These are phyloP conservation scores for Penicillium malachiteum DNA, from an alignment of 495 filamentous ascomycete species.

Conservation along the genomic window DNA sequence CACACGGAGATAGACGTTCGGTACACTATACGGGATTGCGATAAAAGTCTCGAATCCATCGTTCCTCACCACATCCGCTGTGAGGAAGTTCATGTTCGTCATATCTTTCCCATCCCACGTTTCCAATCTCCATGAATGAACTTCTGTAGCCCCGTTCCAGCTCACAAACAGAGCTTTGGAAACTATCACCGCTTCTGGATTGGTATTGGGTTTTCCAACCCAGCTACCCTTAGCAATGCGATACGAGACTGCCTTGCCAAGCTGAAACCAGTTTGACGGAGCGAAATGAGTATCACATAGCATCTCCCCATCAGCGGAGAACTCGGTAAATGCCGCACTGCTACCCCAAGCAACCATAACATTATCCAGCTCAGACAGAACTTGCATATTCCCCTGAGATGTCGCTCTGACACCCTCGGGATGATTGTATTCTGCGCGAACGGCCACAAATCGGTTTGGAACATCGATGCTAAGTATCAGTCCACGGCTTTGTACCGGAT, in stretches of 20 bases:
- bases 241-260: slow-evolving; percentile 39
- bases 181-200: slow-evolving; percentile 25
- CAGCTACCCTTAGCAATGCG: slow-evolving; percentile 36
- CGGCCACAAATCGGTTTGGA: slow-evolving; percentile 12
- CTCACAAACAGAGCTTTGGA: slow-evolving; percentile 35
- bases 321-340: slow-evolving; percentile 56
- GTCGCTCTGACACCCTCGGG: slow-evolving; percentile 39
- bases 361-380: slow-evolving; percentile 48
- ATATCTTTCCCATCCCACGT: slow-evolving; percentile 25
- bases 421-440: slow-evolving; percentile 28
- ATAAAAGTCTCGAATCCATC: slow-evolving; percentile 25
- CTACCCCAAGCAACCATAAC: slow-evolving; percentile 59
- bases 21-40: slow-evolving; percentile 1
- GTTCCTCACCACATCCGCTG: slow-evolving; percentile 9
- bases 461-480: slow-evolving; percentile 30
- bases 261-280: slow-evolving; percentile 38
- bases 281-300: slow-evolving; percentile 46
- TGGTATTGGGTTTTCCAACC: slow-evolving; percentile 33
- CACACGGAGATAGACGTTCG: slow-evolving; percentile 16
- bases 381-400: slow-evolving; percentile 59
- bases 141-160: slow-evolving; percentile 51
- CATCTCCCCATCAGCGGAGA: slow-evolving; percentile 47
- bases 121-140: slow-evolving; percentile 35
- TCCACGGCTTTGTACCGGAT: slow-evolving; percentile 26
- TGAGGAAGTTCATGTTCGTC: slow-evolving; percentile 15